Evolutionary conservation across 2,329 filamentous ascomycete species (phyloP).

Genomic region (Chaetoscypha palmicola): DNA sequence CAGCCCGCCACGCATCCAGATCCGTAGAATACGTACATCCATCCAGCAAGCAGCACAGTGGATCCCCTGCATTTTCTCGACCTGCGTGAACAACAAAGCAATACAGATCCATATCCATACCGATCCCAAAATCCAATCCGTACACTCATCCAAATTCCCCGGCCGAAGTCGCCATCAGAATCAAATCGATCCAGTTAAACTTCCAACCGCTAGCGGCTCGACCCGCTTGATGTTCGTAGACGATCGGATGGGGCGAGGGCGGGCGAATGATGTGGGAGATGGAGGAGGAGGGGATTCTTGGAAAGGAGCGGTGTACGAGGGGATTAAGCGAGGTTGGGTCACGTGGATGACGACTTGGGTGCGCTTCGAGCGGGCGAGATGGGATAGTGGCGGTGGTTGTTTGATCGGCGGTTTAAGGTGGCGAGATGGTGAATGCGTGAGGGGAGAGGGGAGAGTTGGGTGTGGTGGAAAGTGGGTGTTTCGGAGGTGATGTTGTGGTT

Average conservation of each 20-base stretch:
- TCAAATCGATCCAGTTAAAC: slow-evolving; percentile 3
- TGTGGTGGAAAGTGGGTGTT: no score
- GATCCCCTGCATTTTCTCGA: slow-evolving; percentile 8
- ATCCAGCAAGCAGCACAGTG: no score
- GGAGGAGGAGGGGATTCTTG: neutral
- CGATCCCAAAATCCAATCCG: no score
- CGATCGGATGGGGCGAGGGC: slow-evolving; percentile 8
- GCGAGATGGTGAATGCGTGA: no score
- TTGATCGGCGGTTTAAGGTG: no score
- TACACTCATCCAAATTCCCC: no score
- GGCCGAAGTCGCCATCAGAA: neutral
- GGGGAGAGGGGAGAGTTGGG: no score
- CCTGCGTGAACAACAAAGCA: slow-evolving; percentile 21
- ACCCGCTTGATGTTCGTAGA: slow-evolving; percentile 21
- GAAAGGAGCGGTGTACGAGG: slow-evolving; percentile 21
- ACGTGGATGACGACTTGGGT: slow-evolving; percentile 4
- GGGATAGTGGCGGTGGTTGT: neutral
- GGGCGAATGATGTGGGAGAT: slow-evolving; percentile 10
- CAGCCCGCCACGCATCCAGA: no score
- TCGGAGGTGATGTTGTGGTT: no score
- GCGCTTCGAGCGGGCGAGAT: no score
- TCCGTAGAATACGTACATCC: no score
- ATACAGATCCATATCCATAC: slow-evolving; percentile 2
- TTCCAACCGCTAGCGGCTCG: slow-evolving; percentile 17
- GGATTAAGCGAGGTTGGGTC: neutral